phyloP scores from a whole-genome alignment of 306 rosid genomes.

The Quercus robur region DNA sequence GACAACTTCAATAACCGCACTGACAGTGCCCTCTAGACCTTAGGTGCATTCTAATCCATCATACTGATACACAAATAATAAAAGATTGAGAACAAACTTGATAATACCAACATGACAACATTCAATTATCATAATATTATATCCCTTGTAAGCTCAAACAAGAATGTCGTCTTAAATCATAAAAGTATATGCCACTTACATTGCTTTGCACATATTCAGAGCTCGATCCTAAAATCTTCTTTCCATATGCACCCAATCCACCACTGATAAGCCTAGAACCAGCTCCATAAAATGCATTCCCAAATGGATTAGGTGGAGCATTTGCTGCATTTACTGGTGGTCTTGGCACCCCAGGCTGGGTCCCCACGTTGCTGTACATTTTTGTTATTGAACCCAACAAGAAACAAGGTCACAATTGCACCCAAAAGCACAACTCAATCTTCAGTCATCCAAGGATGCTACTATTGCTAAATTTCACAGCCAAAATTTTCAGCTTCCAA shows the following conservation, averaged over 20 bases:
- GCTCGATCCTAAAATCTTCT: conserved; percentile 82
- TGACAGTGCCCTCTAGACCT: background rate
- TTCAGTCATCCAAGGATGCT: background rate
- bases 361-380: conserved; percentile 69
- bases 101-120: background rate
- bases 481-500: background rate
- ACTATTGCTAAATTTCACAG: background rate
- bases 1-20: background rate
- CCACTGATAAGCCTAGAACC: conserved; percentile 31
- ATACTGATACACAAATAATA: background rate
- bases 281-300: conserved; percentile 82
- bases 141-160: background rate
- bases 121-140: background rate
- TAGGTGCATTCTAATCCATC: background rate
- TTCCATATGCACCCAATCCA: conserved; percentile 86
- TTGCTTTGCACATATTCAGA: conserved; percentile 99
- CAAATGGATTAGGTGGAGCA: conserved; percentile 80
- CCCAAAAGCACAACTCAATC: background rate
- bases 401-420: background rate
- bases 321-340: conserved; percentile 40
- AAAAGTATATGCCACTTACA: conserved; percentile 40
- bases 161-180: background rate
- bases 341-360: conserved; percentile 53
- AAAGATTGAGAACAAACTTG: background rate
- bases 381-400: conserved; percentile 16